These are phyloP conservation scores for Boletus sp. DNA, from an alignment of 1,284 basidiomycete genomes.

Conservation along the genomic window DNA sequence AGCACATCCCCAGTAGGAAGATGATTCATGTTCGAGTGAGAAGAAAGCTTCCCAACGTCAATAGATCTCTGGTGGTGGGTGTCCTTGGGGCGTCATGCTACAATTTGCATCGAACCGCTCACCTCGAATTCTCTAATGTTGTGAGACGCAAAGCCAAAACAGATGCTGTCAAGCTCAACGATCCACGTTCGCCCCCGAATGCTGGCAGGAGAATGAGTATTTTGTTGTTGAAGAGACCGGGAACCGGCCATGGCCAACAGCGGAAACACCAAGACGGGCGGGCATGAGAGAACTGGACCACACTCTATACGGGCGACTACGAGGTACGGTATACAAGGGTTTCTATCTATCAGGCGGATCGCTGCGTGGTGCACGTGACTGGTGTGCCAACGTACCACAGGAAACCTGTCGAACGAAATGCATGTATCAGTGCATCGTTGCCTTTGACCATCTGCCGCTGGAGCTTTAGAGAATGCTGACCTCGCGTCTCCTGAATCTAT, in stretches of 20 bases:
- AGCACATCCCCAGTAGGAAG: conserved; percentile 71
- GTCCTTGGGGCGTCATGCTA: conserved; percentile 40
- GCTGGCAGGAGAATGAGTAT: conserved; percentile 36
- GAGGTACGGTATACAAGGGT: too few relatives aligned
- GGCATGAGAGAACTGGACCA: too few relatives aligned
- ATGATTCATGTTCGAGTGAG: conserved; percentile 68
- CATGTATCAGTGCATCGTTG: conserved; percentile 26
- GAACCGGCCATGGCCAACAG: too few relatives aligned
- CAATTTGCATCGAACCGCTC: conserved; percentile 3
- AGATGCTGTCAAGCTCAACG: conserved; percentile 60
- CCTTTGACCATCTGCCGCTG: conserved; percentile 66
- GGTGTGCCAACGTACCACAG: conserved; percentile 10
- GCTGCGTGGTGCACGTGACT: too few relatives aligned
- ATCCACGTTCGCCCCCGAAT: conserved; percentile 68
- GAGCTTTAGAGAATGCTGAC: conserved; percentile 66
- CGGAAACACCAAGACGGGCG: too few relatives aligned
- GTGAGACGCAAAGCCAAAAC: conserved; percentile 69
- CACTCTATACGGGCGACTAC: too few relatives aligned
- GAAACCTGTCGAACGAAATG: conserved; percentile 15
- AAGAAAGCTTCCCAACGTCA: conserved; percentile 75
- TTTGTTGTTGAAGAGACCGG: too few relatives aligned
- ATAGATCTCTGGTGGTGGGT: conserved; percentile 66
- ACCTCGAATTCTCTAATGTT: conserved; percentile 75
- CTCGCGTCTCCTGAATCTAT: conserved; percentile 58
- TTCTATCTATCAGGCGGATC: too few relatives aligned